Conservation (phyloP, 2,329 filamentous ascomycete species). For the Hypoxylon sp. region DNA sequence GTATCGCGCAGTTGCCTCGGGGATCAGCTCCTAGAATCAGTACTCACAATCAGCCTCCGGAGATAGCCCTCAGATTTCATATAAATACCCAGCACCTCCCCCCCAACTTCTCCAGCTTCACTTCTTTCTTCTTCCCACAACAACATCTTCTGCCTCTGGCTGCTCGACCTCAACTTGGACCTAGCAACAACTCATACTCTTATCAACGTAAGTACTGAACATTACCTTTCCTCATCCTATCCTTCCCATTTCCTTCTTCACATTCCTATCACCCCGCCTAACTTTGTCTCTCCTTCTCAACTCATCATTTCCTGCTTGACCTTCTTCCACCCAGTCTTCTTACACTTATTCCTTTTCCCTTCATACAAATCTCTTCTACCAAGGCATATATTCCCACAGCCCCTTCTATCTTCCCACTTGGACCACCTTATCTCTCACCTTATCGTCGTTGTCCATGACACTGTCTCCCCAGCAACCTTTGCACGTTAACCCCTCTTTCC, state of each 20-base stretch:
- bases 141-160: conserved; percentile 1
- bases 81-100: not conserved
- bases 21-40: not conserved
- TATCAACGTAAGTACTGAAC: not conserved
- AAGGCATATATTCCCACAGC: not conserved
- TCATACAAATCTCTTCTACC: not conserved
- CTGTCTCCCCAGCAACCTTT: not conserved
- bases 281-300: not conserved
- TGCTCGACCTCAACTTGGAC: not conserved
- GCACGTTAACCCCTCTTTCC: not conserved
- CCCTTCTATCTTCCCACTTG: not conserved
- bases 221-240: not conserved
- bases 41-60: not conserved
- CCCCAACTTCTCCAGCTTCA: conserved; percentile 4
- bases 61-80: not conserved
- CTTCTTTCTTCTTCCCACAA: not conserved
- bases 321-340: not conserved
- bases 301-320: not conserved
- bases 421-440: not conserved
- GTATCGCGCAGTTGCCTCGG: not conserved
- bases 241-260: not conserved
- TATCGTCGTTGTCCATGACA: not conserved
- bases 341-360: not conserved
- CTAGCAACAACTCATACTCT: not conserved
- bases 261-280: not conserved